Base-by-base conservation (phyloP, 2,329 filamentous ascomycete genomes). In the Akanthomyces dipterigenus region DNA sequence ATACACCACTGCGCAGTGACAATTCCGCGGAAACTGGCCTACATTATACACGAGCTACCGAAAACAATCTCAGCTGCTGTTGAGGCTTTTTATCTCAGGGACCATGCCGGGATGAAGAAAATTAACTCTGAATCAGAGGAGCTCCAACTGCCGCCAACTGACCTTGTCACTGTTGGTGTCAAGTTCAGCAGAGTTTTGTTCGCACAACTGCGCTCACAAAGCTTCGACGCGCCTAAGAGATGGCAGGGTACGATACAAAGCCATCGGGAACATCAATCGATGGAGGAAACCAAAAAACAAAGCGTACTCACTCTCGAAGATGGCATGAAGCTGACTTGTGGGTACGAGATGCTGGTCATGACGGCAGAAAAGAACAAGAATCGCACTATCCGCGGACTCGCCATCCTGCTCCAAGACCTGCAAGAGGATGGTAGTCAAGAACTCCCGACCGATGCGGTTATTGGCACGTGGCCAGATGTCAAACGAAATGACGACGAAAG, bases 31-130 rank as follows among this genome's bases (percentile, higher is more conserved):
- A 92, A 88, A 66, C 76, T 96, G 31, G 93, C 92, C 7, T 88
- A 88, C 66, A 80, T 98, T 42, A 77, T 99, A 2, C 89, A 93
- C 67, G 77, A 83, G 48, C 85, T 87, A 24, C 90, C 93, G 0
- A 83, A 87, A 18, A 87, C 89, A 63, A 86, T 98, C 62, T 88
- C 92, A 2, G 86, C 92, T 0, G 92, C 91, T 1, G 84, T 93
- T 3, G 96, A 99, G 73, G 87, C 89, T 1, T 98, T 99, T 73
- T 98, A 98, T 72, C 82, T 96, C 16, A 87, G 95, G 64, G 93
- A 98, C 69, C 88, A 91, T 0, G 81, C 91, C 62, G 82, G 88
- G 0, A 75, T 97, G 48, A 88, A 88, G 60, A 84, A 87, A 1
- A 77, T 96, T 3, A 77, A 87, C 60, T 80, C 81, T 2, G 77